Conservation (phyloP, 83 land plant species). For the Isoetes engelmannii region DNA sequence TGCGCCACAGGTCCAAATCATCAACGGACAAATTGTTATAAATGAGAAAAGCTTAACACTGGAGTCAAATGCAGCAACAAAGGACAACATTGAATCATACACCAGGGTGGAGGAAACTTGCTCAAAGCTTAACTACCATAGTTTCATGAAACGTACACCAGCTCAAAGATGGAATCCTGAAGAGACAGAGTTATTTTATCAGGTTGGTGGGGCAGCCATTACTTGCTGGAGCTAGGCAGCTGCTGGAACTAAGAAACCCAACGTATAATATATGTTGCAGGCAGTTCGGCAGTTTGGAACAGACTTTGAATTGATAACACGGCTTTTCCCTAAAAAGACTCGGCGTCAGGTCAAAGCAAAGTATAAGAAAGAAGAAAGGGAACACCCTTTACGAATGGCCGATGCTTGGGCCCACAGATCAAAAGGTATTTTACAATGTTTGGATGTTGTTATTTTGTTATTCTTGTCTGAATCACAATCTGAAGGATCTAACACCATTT, state of each 20-base stretch:
- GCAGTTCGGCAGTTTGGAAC: conserved; percentile 83
- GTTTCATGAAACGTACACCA: conserved; percentile 51
- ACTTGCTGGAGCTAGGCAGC: too few relatives aligned
- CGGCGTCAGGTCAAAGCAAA: conserved; percentile 67
- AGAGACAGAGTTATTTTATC: conserved; percentile 76
- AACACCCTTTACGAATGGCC: conserved; percentile 49
- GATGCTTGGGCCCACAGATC: conserved; percentile 51
- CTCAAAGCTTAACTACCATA: conserved; percentile 57
- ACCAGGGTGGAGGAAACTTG: conserved; percentile 29
- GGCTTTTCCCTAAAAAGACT: conserved; percentile 71
- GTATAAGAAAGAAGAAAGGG: conserved; percentile 70
- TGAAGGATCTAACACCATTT: too few relatives aligned
- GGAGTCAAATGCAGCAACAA: conserved; percentile 10
- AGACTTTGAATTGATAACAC: conserved; percentile 73
- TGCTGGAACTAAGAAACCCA: too few relatives aligned
- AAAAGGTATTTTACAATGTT: conserved; percentile 18
- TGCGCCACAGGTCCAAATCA: conserved; percentile 43
- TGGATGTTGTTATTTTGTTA: too few relatives aligned
- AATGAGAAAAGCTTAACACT: conserved; percentile 37
- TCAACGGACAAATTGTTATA: conserved; percentile 42
- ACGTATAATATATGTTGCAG: conserved; percentile 21
- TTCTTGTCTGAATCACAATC: too few relatives aligned
- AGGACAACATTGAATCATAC: conserved; percentile 32
- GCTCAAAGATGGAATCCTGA: conserved; percentile 51
- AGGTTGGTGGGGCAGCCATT: conserved; percentile 31